Conservation (phyloP, 1,284 basidiomycete genomes). For the Papiliotrema terrestris region DNA sequence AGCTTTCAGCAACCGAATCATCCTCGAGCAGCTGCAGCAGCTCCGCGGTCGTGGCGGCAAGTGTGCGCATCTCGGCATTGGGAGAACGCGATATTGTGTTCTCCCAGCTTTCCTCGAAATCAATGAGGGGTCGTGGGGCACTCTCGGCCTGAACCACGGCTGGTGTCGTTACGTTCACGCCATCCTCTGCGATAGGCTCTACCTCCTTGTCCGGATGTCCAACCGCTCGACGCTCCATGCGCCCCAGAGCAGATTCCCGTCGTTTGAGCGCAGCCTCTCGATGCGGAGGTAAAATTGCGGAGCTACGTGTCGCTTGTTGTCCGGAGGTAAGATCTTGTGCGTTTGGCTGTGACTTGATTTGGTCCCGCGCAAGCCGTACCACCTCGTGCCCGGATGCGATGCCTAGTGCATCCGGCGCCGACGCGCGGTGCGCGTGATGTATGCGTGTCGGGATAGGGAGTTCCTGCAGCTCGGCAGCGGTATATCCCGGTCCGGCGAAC, state of each 20-base stretch:
- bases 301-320: too few species aligned
- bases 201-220: neutral
- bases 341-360: constrained; percentile 1
- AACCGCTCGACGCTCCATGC: neutral
- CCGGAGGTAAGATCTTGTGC: neutral
- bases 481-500: constrained; percentile 5
- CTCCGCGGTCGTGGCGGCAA: constrained; percentile 24
- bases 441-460: neutral
- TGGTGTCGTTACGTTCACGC: neutral
- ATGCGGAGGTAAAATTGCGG: constrained; percentile 19
- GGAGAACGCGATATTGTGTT: neutral
- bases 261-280: constrained; percentile 34
- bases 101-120: constrained; percentile 16
- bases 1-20: constrained; percentile 10
- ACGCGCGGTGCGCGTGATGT: neutral
- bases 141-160: neutral
- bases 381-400: neutral
- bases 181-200: neutral
- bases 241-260: constrained; percentile 14
- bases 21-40: constrained; percentile 32
- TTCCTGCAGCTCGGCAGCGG: neutral
- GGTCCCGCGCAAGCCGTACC: neutral
- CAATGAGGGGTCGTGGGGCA: constrained; percentile 26
- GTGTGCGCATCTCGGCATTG: constrained; percentile 7
- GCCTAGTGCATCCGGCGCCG: neutral